phyloP scores from a whole-genome alignment of 108 stramenopile genomes.

The Cyclotella cryptica region DNA sequence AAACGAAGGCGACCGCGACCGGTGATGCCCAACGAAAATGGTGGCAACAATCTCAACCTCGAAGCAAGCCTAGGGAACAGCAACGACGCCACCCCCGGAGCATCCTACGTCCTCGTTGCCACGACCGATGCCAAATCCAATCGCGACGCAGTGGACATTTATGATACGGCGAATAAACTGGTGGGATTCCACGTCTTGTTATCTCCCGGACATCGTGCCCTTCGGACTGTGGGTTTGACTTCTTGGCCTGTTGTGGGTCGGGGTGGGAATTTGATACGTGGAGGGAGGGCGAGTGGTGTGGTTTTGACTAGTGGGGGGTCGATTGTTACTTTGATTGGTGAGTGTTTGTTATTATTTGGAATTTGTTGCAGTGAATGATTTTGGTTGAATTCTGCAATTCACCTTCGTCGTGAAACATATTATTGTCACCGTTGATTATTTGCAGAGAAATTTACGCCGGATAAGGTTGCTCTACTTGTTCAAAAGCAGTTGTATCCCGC shows the following conservation, averaged over 20 bases:
- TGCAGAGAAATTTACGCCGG: conserved; percentile 78
- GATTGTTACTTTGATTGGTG: conserved; percentile 75
- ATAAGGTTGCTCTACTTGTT: conserved; percentile 90
- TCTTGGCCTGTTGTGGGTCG: conserved; percentile 55
- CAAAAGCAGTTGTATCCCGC: conserved; percentile 90
- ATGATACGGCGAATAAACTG: conserved; percentile 84
- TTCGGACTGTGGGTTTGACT: conserved; percentile 71
- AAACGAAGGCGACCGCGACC: conserved; percentile 14
- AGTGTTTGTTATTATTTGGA: neutral
- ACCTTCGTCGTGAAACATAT: no score
- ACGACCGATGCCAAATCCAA: conserved; percentile 82
- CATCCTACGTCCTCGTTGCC: conserved; percentile 78
- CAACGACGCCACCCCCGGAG: conserved; percentile 30
- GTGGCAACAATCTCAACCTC: neutral
- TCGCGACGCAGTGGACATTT: conserved; percentile 88
- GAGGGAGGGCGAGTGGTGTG: conserved; percentile 78
- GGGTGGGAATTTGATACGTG: conserved; percentile 45
- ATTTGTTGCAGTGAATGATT: neutral
- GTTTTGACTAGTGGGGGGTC: conserved; percentile 85
- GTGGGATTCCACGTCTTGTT: conserved; percentile 88
- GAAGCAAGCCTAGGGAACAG: conserved; percentile 6
- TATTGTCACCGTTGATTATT: no score
- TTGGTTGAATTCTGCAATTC: neutral
- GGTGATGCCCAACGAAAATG: neutral
- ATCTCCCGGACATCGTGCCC: conserved; percentile 79